Evolutionary conservation across 1,139 yeast species (phyloP), one percentile per base, ranked within the genome.

Genomic region (Saccharomyces hybrid): DNA sequence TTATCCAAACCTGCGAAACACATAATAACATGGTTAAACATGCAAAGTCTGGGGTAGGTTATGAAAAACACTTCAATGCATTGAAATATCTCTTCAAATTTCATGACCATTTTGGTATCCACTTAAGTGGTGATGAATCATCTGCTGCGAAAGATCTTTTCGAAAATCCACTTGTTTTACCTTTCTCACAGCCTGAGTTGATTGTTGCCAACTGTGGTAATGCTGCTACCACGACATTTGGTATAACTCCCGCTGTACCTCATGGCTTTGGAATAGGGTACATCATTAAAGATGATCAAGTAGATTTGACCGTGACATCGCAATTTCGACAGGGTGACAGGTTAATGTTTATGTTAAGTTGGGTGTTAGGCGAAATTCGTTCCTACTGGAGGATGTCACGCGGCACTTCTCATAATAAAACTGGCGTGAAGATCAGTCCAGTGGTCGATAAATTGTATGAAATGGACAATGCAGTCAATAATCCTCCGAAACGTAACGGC

Each of bases 261-360:
- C 83, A 83, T 60, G 95, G 95, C 0, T 85, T 83, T 67, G 93
- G 91, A 13, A 76, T 85, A 48, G 93, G 91, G 0, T 86, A 86
- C 64, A 84, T 85, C 48, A 79, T 85, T 54, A 88, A 85, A 65
- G 79, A 78, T 56, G 89, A 84, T 61, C 77, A 77, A 23, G 76
- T 86, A 27, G 82, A 88, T n/a, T 73, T 85, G 51, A 79, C 80
- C 31, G 73, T 77, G 6, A 82, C 86, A 25, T 84, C 90, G 9
- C 87, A 85, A 67, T 82, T 81, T 73, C 77, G 93, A 61, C 93
- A 85, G 69, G 86, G 89, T 1, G 81, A 78, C 41, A 71, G 95
- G 57, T 79, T 85, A 57, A 72, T 85, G 63, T 80, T 79, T 56
- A 85, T 90, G 47, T 71, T 85, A 57, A 76, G 77, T 53, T 78